These are phyloP conservation scores for Trametes pubescens DNA, from an alignment of 1,284 basidiomycete species.

Conservation along the genomic window DNA sequence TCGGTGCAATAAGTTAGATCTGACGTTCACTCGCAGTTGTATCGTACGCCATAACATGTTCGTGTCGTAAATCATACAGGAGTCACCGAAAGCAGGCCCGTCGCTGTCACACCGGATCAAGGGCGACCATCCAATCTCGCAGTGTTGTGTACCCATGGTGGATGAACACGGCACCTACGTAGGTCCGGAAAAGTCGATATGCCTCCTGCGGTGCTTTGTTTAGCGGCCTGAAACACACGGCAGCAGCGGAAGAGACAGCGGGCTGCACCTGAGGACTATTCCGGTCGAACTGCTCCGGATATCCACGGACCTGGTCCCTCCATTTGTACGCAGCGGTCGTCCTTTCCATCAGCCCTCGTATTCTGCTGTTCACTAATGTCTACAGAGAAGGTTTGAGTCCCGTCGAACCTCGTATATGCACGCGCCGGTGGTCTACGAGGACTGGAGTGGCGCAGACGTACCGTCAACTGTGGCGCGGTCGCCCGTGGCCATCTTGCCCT, in stretches of 20 bases:
- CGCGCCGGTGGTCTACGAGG: not conserved
- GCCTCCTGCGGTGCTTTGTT: constrained; percentile 3
- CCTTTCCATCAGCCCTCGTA: constrained; percentile 10
- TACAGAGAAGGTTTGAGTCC: not conserved
- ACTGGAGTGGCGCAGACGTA: not conserved
- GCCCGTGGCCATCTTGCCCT: not conserved
- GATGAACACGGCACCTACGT: constrained; percentile 8
- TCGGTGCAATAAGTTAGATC: not conserved
- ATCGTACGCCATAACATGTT: not conserved
- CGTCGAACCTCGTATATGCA: not conserved
- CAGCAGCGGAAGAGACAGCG: not conserved
- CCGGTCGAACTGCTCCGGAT: constrained; percentile 4
- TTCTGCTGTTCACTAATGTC: constrained; percentile 4
- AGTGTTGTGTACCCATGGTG: constrained; percentile 5
- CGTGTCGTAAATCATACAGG: not conserved
- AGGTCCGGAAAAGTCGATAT: constrained; percentile 12
- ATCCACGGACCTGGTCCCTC: constrained; percentile 11
- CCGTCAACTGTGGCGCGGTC: constrained; percentile 7
- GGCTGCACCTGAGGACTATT: constrained; percentile 1
- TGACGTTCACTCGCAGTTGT: not conserved
- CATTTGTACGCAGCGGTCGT: constrained; percentile 13
- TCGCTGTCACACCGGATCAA: constrained; percentile 2
- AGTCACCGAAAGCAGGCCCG: not conserved
- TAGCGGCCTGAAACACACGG: not conserved
- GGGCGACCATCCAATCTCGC: constrained; percentile 9